phyloP scores from a whole-genome alignment of 129 eudicot genomes.

The Ambrosia trifida region DNA sequence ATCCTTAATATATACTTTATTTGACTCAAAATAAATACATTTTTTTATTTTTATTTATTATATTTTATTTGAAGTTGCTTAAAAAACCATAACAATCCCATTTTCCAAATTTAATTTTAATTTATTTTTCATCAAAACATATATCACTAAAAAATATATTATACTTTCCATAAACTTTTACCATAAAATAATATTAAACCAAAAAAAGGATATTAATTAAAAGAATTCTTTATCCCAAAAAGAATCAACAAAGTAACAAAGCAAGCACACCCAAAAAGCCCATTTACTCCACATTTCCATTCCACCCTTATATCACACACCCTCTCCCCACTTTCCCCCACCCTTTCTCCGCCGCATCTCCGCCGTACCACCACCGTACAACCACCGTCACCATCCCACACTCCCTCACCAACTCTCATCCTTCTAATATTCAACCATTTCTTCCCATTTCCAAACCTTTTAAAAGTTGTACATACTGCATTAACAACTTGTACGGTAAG shows the following conservation, averaged over 20 bases:
- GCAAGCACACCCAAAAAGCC: constrained; percentile 1
- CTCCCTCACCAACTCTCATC: background rate
- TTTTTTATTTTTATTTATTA: background rate
- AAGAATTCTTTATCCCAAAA: constrained; percentile 33
- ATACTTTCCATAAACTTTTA: background rate
- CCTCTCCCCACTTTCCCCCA: constrained; percentile 17
- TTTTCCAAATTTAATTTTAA: background rate
- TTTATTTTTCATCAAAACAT: too few species aligned
- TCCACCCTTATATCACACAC: constrained; percentile 19
- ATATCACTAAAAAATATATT: background rate
- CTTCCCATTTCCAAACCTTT: background rate
- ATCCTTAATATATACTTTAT: background rate
- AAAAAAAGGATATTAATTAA: constrained; percentile 9
- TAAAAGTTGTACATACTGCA: constrained; percentile 32
- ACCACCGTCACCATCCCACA: constrained; percentile 23
- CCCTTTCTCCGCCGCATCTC: constrained; percentile 32
- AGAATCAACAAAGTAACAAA: constrained; percentile 11
- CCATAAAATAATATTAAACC: background rate
- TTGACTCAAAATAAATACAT: background rate
- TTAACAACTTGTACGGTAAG: constrained; percentile 34
- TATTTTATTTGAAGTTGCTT: background rate
- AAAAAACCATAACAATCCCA: background rate
- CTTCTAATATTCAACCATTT: too few species aligned
- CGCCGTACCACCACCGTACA: constrained; percentile 16
- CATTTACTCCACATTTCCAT: constrained; percentile 23